These are phyloP conservation scores for Hysterangium stoloniferum DNA, from an alignment of 768 basidiomycete genomes.

Conservation along the genomic window DNA sequence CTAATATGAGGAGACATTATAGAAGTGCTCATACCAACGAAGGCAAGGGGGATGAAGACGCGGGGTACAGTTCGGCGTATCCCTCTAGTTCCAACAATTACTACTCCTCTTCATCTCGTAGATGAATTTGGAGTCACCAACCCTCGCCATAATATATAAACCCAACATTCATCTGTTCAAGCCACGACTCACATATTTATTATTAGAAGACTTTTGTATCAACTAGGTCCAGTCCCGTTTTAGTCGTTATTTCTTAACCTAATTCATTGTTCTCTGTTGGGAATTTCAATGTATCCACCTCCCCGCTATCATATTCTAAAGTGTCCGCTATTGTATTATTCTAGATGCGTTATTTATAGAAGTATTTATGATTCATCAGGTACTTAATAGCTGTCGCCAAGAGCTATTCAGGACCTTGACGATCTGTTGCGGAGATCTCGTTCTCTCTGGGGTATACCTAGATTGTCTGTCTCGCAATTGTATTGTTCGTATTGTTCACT, in stretches of 20 bases:
- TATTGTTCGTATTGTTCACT: too few relatives aligned
- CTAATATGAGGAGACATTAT: slow-evolving; percentile 77
- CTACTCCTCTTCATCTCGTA: not conserved
- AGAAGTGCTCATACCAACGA: slow-evolving; percentile 32
- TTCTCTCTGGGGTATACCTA: too few relatives aligned
- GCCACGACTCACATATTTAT: not conserved
- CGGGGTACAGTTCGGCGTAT: not conserved
- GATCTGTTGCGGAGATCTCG: too few relatives aligned
- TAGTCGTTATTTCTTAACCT: not conserved
- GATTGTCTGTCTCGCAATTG: too few relatives aligned
- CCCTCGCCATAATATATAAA: not conserved
- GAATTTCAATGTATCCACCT: too few relatives aligned
- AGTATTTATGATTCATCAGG: too few relatives aligned
- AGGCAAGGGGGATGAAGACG: not conserved
- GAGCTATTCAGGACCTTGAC: too few relatives aligned
- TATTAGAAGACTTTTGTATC: not conserved
- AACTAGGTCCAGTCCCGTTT: not conserved
- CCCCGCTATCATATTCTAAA: too few relatives aligned
- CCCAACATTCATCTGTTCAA: not conserved
- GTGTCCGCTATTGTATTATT: too few relatives aligned
- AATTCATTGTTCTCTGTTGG: not conserved
- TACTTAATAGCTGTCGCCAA: too few relatives aligned
- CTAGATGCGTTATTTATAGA: too few relatives aligned
- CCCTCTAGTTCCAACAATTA: not conserved
- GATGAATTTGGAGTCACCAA: not conserved